Conservation (phyloP, 208 protist genomes). For the Wallacemonas rigidus region DNA sequence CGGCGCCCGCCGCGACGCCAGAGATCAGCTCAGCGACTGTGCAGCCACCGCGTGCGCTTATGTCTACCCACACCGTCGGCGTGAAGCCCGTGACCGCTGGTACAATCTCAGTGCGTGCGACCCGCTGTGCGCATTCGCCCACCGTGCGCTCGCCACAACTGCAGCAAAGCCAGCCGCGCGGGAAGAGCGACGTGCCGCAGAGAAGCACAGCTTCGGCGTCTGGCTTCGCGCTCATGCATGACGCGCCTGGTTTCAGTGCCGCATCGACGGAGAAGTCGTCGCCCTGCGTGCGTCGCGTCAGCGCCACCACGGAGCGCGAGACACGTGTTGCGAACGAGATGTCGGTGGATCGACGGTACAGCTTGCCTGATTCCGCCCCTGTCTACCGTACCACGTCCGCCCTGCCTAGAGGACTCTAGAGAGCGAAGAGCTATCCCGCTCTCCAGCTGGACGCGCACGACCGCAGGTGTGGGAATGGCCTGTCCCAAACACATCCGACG, state of each 20-base stretch:
- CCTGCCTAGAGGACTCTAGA: no score
- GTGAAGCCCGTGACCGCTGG: no score
- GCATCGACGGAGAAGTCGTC: not conserved
- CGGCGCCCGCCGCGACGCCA: no score
- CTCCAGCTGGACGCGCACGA: no score
- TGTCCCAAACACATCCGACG: no score
- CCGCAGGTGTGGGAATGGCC: no score
- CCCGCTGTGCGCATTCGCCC: no score
- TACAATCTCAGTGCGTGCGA: no score
- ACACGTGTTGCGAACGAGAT: not conserved
- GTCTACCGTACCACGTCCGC: not conserved
- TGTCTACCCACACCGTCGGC: not conserved
- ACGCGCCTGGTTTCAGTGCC: not conserved
- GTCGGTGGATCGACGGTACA: not conserved
- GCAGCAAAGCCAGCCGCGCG: not conserved
- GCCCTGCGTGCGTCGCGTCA: not conserved
- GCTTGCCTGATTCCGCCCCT: not conserved
- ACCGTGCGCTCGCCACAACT: no score
- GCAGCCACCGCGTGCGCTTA: not conserved
- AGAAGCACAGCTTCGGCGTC: not conserved
- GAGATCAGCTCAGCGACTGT: no score
- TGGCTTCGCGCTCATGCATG: not conserved
- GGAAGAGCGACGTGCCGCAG: no score
- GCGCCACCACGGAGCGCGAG: not conserved
- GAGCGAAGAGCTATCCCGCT: no score